These are phyloP conservation scores for Aspergillus latus DNA, from an alignment of 2,329 filamentous ascomycete species.

Conservation along the genomic window DNA sequence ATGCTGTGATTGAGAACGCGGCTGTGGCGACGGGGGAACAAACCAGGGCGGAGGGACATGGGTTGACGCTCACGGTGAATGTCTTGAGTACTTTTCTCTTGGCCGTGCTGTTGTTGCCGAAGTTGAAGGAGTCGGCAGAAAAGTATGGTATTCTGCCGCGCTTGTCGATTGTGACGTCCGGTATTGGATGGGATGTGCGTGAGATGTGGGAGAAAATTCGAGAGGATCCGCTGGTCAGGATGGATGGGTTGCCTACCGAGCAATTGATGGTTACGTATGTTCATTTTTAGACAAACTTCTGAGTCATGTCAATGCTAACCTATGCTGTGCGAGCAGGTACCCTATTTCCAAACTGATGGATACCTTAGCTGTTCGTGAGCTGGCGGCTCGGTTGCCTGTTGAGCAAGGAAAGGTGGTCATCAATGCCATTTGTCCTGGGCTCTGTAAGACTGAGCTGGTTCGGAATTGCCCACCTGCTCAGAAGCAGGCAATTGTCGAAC, in stretches of 20 bases:
- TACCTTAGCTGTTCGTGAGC: conserved; percentile 2
- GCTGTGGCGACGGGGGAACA: conserved; percentile 7
- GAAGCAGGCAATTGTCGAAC: background rate
- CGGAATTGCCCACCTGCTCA: background rate
- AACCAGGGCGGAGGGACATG: conserved; percentile 24
- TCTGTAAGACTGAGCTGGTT: conserved; percentile 5
- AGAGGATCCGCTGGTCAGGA: conserved; percentile 23
- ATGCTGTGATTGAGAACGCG: conserved; percentile 14
- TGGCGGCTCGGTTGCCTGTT: background rate
- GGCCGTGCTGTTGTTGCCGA: conserved; percentile 25
- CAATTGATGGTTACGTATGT: conserved; percentile 14
- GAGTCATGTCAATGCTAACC: background rate
- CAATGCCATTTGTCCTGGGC: conserved; percentile 5
- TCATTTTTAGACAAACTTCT: background rate
- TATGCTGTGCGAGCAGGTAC: background rate
- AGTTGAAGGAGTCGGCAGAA: conserved; percentile 22
- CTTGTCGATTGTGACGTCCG: conserved; percentile 23
- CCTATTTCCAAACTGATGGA: conserved; percentile 10
- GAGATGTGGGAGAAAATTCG: conserved; percentile 21
- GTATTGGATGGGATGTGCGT: conserved; percentile 16
- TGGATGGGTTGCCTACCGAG: conserved; percentile 15
- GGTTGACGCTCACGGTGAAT: conserved; percentile 26
- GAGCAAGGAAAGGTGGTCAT: conserved; percentile 8
- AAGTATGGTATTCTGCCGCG: conserved; percentile 22
- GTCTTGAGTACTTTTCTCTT: conserved; percentile 30